Conservation (phyloP, 1,284 basidiomycete genomes). For the Puccinia triticina region DNA sequence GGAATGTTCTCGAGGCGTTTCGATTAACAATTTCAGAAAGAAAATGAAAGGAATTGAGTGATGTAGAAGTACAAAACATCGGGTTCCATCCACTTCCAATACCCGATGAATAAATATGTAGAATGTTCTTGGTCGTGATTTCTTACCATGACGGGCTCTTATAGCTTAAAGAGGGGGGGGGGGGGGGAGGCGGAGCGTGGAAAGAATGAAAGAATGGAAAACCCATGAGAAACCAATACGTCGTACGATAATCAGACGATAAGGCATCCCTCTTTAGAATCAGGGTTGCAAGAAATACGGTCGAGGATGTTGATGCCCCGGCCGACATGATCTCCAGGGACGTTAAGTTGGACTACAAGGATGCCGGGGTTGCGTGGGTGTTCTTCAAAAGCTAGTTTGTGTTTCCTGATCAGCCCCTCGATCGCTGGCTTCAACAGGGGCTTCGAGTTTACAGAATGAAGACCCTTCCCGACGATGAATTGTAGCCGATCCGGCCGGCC, state of each 20-base stretch:
- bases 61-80: too few species aligned
- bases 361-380: conserved; percentile 85
- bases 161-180: too few species aligned
- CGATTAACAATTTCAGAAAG: too few species aligned
- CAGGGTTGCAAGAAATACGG: background rate
- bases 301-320: conserved; percentile 58
- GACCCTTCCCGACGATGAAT: conserved; percentile 69
- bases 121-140: too few species aligned
- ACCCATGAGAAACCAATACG: background rate
- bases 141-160: too few species aligned
- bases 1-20: too few species aligned
- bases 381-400: conserved; percentile 73
- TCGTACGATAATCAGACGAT: background rate
- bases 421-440: conserved; percentile 93
- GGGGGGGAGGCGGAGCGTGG: too few species aligned
- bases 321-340: conserved; percentile 52
- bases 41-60: too few species aligned
- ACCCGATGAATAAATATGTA: too few species aligned
- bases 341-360: conserved; percentile 75
- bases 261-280: background rate
- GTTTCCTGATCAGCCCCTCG: conserved; percentile 71
- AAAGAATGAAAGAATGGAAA: too few species aligned
- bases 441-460: conserved; percentile 77
- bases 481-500: conserved; percentile 68
- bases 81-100: too few species aligned